These are phyloP conservation scores for cucumber (Cucumis sativus) DNA, from an alignment of 306 rosid species.

Conservation along the genomic window Cucumber_9930_V3 NC_026656.2:266501-267000, in stretches of 20 bases:
- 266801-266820: conserved; percentile 80
- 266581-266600: conserved; percentile 32
- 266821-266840: conserved; percentile 76
- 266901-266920: conserved; percentile 10
- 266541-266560: neutral
- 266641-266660: conserved; percentile 75
- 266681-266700: conserved; percentile 97
- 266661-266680: conserved; percentile 74
- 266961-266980: conserved; percentile 11
- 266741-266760: conserved; percentile 88
- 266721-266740: conserved; percentile 70
- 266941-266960: neutral
- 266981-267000: neutral
- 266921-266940: conserved; percentile 15
- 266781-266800: conserved; percentile 71
- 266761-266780: conserved; percentile 79
- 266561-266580: conserved; percentile 55
- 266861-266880: neutral
- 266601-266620: conserved; percentile 59
- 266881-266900: too few relatives aligned
- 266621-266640: conserved; percentile 80
- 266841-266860: conserved; percentile 56
- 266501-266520: neutral
- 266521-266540: neutral
- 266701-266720: conserved; percentile 64